phyloP scores from a whole-genome alignment of 768 basidiomycete species.

The Ramaria sp. region DNA sequence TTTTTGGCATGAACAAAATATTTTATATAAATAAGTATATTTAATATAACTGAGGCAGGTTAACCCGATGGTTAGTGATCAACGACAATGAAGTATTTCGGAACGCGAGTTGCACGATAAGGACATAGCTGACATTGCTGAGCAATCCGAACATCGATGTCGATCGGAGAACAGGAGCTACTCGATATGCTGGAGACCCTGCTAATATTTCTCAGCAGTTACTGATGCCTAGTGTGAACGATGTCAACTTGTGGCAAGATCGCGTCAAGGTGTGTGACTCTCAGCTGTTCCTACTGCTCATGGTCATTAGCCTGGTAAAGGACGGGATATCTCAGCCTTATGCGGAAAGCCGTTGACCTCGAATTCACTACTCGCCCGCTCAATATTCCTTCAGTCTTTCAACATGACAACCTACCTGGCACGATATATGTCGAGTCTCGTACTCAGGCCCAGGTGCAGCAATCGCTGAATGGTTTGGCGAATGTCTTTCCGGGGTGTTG shows the following conservation, averaged over 20 bases:
- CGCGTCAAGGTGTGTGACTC: constrained; percentile 64
- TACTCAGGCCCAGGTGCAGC: constrained; percentile 72
- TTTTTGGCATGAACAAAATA: too few species aligned
- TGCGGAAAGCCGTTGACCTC: constrained; percentile 83
- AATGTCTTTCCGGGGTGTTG: constrained; percentile 83
- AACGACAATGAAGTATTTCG: too few species aligned
- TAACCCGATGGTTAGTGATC: too few species aligned
- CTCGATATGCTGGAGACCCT: constrained; percentile 83
- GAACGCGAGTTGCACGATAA: constrained; percentile 66
- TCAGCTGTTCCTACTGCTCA: neutral
- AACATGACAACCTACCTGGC: constrained; percentile 88
- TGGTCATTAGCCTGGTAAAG: constrained; percentile 66
- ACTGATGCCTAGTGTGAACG: constrained; percentile 94
- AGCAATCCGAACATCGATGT: constrained; percentile 71
- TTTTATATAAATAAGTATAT: too few species aligned
- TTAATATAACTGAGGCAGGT: too few species aligned
- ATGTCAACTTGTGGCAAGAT: constrained; percentile 93
- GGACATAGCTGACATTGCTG: constrained; percentile 78
- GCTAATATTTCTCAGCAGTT: constrained; percentile 88
- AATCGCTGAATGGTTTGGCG: constrained; percentile 83
- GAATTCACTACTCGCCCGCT: constrained; percentile 73
- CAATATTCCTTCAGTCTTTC: constrained; percentile 87
- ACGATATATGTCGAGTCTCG: constrained; percentile 97
- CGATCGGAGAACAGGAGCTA: constrained; percentile 44
- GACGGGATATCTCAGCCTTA: constrained; percentile 88